These are phyloP conservation scores for Pythium scleroteichum DNA, from an alignment of 352 stramenopile species.

Conservation along the genomic window DNA sequence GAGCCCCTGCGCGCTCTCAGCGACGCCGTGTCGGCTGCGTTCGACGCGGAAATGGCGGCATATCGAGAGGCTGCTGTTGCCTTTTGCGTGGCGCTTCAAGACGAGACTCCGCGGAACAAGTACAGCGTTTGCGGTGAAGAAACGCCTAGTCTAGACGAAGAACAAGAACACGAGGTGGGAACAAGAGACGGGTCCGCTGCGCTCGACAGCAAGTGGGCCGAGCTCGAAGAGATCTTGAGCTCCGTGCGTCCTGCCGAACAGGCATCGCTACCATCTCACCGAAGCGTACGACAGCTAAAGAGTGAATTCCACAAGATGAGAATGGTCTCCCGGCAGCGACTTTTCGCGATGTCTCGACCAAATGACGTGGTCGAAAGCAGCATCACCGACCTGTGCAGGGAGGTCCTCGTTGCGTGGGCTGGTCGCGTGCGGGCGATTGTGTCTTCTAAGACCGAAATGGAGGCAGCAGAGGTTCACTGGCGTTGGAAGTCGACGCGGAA, in stretches of 20 bases:
- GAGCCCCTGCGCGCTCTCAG: not conserved
- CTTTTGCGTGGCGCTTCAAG: not conserved
- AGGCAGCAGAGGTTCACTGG: constrained; percentile 1
- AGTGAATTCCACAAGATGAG: not conserved
- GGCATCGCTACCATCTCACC: not conserved
- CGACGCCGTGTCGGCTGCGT: not conserved
- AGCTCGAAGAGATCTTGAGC: constrained; percentile 8
- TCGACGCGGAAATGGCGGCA: not conserved
- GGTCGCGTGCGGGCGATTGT: not conserved
- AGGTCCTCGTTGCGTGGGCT: constrained; percentile 1
- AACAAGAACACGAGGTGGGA: not conserved
- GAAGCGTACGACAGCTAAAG: not conserved
- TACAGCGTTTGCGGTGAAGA: not conserved
- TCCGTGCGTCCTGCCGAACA: not conserved
- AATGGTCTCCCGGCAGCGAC: not conserved
- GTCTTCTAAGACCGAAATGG: not conserved
- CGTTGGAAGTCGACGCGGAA: not conserved
- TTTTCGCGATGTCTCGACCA: too few species aligned
- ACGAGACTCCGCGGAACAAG: not conserved
- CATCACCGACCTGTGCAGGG: constrained; percentile 4
- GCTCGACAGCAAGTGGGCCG: constrained; percentile 16
- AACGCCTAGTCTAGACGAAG: not conserved
- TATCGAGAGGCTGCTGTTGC: not conserved
- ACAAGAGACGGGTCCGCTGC: too few species aligned
- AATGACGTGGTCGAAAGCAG: too few species aligned